phyloP scores from a whole-genome alignment of 352 stramenopile species.

The Aphanomyces cochlioides region DNA sequence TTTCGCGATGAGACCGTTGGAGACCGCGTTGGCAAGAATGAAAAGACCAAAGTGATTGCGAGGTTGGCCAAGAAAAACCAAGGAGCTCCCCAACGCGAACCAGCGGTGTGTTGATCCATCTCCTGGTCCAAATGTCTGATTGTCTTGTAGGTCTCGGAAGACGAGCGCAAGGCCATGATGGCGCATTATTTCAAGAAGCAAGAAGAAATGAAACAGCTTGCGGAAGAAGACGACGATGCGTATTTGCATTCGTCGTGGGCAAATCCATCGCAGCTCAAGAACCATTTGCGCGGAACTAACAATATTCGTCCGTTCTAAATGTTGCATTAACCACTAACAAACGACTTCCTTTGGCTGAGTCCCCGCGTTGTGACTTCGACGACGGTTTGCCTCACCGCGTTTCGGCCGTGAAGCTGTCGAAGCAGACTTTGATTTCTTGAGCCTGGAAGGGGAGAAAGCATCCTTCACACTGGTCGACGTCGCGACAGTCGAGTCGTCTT shows the following conservation, averaged over 20 bases:
- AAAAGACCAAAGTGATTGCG: constrained; percentile 91
- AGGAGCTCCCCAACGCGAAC: constrained; percentile 80
- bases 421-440: too few relatives aligned
- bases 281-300: constrained; percentile 84
- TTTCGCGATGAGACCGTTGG: constrained; percentile 82
- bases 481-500: too few relatives aligned
- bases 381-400: too few relatives aligned
- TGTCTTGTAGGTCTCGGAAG: constrained; percentile 83
- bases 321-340: background rate
- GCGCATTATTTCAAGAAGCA: constrained; percentile 93
- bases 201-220: constrained; percentile 78
- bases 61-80: constrained; percentile 89
- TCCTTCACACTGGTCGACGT: too few relatives aligned
- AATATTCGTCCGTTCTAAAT: constrained; percentile 75
- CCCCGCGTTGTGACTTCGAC: too few relatives aligned
- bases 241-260: constrained; percentile 94
- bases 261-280: constrained; percentile 92
- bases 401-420: too few relatives aligned
- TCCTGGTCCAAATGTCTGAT: constrained; percentile 13
- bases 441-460: too few relatives aligned
- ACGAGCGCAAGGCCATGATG: constrained; percentile 97
- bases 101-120: constrained; percentile 34
- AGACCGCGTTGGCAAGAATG: constrained; percentile 93
- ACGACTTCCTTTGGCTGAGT: background rate
- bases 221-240: constrained; percentile 91